Evolutionary conservation across 73 alveolate genomes (phyloP).

Genomic region (Paramecium bursaria): DNA sequence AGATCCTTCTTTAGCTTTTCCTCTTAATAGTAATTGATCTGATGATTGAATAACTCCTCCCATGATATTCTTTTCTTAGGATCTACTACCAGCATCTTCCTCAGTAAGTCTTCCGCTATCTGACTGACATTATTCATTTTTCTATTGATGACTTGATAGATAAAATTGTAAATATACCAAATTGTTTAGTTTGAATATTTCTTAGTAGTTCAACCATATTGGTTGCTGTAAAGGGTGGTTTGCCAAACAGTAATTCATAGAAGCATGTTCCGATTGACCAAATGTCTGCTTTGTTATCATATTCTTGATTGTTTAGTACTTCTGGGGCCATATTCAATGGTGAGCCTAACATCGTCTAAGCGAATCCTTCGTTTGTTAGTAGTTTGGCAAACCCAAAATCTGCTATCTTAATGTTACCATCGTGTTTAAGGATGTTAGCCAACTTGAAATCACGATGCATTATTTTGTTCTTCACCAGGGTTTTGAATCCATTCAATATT

Average conservation of each 20-base stretch:
- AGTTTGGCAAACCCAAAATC: constrained; percentile 82
- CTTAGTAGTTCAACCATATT: constrained; percentile 66
- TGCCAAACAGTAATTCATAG: constrained; percentile 70
- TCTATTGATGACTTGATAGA: constrained; percentile 54
- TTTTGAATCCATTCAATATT: constrained; percentile 77
- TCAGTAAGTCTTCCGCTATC: constrained; percentile 61
- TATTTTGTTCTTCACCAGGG: constrained; percentile 75
- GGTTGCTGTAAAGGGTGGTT: constrained; percentile 65
- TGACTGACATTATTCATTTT: constrained; percentile 53
- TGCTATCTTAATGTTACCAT: constrained; percentile 77
- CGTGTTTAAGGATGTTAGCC: constrained; percentile 79
- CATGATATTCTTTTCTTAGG: constrained; percentile 66
- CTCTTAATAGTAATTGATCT: constrained; percentile 62
- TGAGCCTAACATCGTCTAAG: constrained; percentile 77
- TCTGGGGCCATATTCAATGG: constrained; percentile 74
- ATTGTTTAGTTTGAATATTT: constrained; percentile 55
- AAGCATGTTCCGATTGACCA: constrained; percentile 72
- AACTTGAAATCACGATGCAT: constrained; percentile 86
- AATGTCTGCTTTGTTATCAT: constrained; percentile 65
- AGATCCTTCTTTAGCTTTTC: constrained; percentile 70
- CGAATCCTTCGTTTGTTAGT: constrained; percentile 68
- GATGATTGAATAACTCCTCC: constrained; percentile 64
- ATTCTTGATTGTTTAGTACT: constrained; percentile 61
- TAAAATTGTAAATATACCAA: no score
- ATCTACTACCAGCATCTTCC: constrained; percentile 68